A percentile compares a stretch with the other conserved stretches of the same genome.
Evolutionary conservation across 2,329 filamentous ascomycete genomes (phyloP).

Genomic region (Claviceps quebecensis): DNA sequence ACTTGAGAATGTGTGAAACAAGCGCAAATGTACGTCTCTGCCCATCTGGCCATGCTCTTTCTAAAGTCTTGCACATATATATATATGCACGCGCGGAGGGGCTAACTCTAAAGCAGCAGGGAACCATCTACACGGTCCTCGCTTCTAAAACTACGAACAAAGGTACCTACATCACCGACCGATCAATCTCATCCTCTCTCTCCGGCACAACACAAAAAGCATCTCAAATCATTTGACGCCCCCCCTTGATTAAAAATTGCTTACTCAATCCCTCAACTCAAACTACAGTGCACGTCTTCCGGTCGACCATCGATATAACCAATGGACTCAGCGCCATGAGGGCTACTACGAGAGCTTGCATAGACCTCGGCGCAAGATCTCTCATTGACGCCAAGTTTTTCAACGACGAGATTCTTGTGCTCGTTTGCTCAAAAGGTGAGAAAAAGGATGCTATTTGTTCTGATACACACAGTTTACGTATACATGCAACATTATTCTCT

Average conservation of each 20-base stretch:
- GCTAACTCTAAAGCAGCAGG: slow-evolving; percentile 15
- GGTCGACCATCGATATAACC: slow-evolving; percentile 33
- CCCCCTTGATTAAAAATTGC: background rate
- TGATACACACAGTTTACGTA: background rate
- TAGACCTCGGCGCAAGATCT: slow-evolving; percentile 28
- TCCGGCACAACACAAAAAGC: background rate
- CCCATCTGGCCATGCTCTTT: background rate
- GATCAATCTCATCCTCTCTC: background rate
- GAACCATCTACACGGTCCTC: slow-evolving; percentile 27
- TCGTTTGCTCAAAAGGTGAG: slow-evolving; percentile 37
- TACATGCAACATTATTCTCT: background rate
- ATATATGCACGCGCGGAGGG: background rate
- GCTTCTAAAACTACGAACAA: slow-evolving; percentile 23
- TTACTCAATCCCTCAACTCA: background rate
- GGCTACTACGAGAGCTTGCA: slow-evolving; percentile 22
- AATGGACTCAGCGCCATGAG: slow-evolving; percentile 43
- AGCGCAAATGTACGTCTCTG: slow-evolving; percentile 18
- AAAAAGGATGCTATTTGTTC: background rate
- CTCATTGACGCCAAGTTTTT: slow-evolving; percentile 55
- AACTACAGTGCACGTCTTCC: slow-evolving; percentile 42
- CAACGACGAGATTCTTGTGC: slow-evolving; percentile 43
- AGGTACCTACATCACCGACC: slow-evolving; percentile 16
- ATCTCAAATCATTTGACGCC: background rate
- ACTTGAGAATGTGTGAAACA: slow-evolving; percentile 40
- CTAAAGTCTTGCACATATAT: background rate